These are phyloP conservation scores for Furculomyces boomerangus DNA, from an alignment of 371 early-diverging fungal genomes.

Conservation along the genomic window DNA sequence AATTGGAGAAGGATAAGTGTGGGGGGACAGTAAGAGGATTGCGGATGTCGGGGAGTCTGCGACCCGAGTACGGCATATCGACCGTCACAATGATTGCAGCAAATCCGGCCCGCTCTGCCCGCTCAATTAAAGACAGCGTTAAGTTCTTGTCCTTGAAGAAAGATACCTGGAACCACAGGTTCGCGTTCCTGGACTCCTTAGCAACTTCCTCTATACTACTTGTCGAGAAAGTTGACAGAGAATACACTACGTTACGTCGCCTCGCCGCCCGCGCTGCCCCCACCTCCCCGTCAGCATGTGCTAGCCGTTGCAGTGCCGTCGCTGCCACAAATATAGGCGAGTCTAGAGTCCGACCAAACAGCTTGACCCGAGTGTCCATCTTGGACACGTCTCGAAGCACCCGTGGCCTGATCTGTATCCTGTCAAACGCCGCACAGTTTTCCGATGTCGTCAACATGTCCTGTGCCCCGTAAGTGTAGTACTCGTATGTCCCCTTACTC, in stretches of 20 bases:
- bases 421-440: constrained; percentile 31
- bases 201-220: constrained; percentile 37
- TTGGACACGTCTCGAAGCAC: constrained; percentile 54
- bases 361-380: constrained; percentile 36
- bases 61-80: constrained; percentile 79
- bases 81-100: constrained; percentile 80
- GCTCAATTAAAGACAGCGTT: constrained; percentile 48
- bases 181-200: constrained; percentile 33
- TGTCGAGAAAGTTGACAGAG: constrained; percentile 24
- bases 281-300: constrained; percentile 36
- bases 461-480: constrained; percentile 65
- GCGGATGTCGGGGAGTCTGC: constrained; percentile 80
- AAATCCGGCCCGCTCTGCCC: constrained; percentile 66
- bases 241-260: constrained; percentile 6
- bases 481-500: constrained; percentile 50
- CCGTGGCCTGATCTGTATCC: constrained; percentile 40
- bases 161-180: constrained; percentile 76
- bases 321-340: constrained; percentile 27
- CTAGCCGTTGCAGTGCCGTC: constrained; percentile 38
- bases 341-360: constrained; percentile 32
- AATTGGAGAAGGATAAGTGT: constrained; percentile 34
- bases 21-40: constrained; percentile 43
- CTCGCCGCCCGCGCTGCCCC: constrained; percentile 30
- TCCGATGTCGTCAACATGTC: constrained; percentile 68
- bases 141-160: constrained; percentile 61